Evolutionary conservation across 768 basidiomycete genomes (phyloP).

Genomic region (Mycena capillaripes): DNA sequence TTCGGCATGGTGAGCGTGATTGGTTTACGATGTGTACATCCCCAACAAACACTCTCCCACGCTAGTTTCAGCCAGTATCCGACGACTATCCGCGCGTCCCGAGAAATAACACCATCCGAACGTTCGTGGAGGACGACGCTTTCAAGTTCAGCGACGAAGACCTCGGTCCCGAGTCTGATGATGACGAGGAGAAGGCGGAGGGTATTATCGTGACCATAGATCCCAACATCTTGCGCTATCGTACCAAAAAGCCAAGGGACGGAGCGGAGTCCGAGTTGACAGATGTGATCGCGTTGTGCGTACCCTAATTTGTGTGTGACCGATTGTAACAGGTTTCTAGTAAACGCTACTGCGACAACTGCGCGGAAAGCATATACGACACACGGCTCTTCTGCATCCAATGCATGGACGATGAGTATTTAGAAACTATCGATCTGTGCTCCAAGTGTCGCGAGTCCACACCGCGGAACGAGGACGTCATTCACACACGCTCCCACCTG

Average conservation of each 20-base stretch:
- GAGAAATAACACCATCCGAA: slow-evolving; percentile 12
- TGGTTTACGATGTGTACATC: background rate
- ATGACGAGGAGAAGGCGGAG: slow-evolving; percentile 16
- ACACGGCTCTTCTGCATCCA: slow-evolving; percentile 16
- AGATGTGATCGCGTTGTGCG: slow-evolving; percentile 4
- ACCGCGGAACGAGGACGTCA: slow-evolving; percentile 1
- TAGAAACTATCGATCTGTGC: slow-evolving; percentile 9
- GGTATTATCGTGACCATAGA: slow-evolving; percentile 1
- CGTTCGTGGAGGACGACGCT: slow-evolving; percentile 20
- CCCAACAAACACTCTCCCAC: background rate
- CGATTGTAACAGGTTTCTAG: background rate
- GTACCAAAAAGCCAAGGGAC: slow-evolving; percentile 20
- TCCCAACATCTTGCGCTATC: background rate
- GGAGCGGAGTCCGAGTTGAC: slow-evolving; percentile 10
- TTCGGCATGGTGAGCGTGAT: slow-evolving; percentile 33
- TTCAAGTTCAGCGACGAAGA: slow-evolving; percentile 2
- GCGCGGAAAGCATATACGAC: background rate
- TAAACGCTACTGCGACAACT: slow-evolving; percentile 9
- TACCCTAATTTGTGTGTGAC: background rate
- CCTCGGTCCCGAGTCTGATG: background rate
- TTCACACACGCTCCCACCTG: slow-evolving; percentile 12
- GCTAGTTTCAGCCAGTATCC: background rate
- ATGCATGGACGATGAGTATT: slow-evolving; percentile 25
- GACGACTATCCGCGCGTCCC: background rate
- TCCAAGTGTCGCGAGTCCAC: background rate